These are phyloP conservation scores for Pseudohyphozyma bogoriensis DNA, from an alignment of 768 basidiomycete genomes.

Conservation along the genomic window DNA sequence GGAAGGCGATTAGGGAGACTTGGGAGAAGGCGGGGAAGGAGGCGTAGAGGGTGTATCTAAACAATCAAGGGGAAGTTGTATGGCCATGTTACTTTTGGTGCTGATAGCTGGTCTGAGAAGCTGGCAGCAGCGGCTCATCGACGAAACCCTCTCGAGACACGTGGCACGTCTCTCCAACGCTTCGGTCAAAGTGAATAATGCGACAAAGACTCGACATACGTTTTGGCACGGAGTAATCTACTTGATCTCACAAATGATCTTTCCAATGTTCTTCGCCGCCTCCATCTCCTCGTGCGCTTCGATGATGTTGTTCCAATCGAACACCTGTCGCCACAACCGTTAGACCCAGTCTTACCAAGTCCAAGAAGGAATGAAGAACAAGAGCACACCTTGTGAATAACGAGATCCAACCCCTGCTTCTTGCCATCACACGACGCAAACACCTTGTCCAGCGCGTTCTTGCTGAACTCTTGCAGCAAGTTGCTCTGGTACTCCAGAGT, in stretches of 20 bases:
- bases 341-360: slow-evolving; percentile 19
- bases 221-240: no score
- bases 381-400: slow-evolving; percentile 60
- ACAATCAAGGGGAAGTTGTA: slow-evolving; percentile 47
- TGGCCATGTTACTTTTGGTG: no score
- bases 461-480: slow-evolving; percentile 41
- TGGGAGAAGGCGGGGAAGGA: slow-evolving; percentile 36
- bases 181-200: no score
- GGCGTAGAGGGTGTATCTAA: slow-evolving; percentile 51
- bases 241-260: slow-evolving; percentile 40
- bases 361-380: not conserved
- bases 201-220: no score
- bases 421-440: slow-evolving; percentile 9
- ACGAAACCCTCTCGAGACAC: no score
- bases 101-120: no score
- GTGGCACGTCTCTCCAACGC: no score
- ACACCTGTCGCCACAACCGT: slow-evolving; percentile 47
- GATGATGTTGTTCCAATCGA: slow-evolving; percentile 66
- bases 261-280: slow-evolving; percentile 53
- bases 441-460: slow-evolving; percentile 30
- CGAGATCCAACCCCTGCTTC: slow-evolving; percentile 37
- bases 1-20: slow-evolving; percentile 15
- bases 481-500: slow-evolving; percentile 65
- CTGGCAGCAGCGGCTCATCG: no score
- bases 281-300: slow-evolving; percentile 78